phyloP scores from a whole-genome alignment of 768 basidiomycete species.

The Roridomyces roridus region DNA sequence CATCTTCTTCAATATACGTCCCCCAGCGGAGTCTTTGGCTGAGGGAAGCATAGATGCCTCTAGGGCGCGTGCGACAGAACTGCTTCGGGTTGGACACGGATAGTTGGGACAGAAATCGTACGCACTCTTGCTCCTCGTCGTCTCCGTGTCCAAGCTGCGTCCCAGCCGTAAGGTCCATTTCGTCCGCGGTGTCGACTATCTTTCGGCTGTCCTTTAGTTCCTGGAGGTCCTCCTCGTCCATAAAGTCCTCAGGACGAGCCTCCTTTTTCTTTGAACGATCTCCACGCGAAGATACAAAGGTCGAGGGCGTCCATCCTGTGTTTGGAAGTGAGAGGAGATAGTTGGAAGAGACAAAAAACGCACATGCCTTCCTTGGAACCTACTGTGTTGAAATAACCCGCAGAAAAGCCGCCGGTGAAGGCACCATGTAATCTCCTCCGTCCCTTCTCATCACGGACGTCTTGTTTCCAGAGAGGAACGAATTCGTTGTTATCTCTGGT shows the following conservation, averaged over 20 bases:
- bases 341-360: neutral
- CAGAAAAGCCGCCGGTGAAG: slow-evolving; percentile 97
- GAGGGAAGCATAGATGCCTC: slow-evolving; percentile 73
- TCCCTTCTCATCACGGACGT: slow-evolving; percentile 94
- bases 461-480: slow-evolving; percentile 98
- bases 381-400: slow-evolving; percentile 95
- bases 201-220: slow-evolving; percentile 77
- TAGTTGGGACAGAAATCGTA: slow-evolving; percentile 18
- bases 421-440: slow-evolving; percentile 94
- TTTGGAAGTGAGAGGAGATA: slow-evolving; percentile 1
- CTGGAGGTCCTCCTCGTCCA: slow-evolving; percentile 98
- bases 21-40: slow-evolving; percentile 81
- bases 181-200: slow-evolving; percentile 80
- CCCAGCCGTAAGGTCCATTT: slow-evolving; percentile 71
- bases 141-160: slow-evolving; percentile 49
- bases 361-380: slow-evolving; percentile 91
- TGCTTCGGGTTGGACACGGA: slow-evolving; percentile 32
- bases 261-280: slow-evolving; percentile 72
- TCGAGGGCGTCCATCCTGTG: slow-evolving; percentile 94
- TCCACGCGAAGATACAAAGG: slow-evolving; percentile 87
- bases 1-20: slow-evolving; percentile 90
- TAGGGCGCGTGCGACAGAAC: slow-evolving; percentile 68
- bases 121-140: slow-evolving; percentile 62
- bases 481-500: slow-evolving; percentile 92
- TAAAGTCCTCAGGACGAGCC: slow-evolving; percentile 88